phyloP scores from a whole-genome alignment of 208 protist species.

The Tritrichomonas foetus region DNA sequence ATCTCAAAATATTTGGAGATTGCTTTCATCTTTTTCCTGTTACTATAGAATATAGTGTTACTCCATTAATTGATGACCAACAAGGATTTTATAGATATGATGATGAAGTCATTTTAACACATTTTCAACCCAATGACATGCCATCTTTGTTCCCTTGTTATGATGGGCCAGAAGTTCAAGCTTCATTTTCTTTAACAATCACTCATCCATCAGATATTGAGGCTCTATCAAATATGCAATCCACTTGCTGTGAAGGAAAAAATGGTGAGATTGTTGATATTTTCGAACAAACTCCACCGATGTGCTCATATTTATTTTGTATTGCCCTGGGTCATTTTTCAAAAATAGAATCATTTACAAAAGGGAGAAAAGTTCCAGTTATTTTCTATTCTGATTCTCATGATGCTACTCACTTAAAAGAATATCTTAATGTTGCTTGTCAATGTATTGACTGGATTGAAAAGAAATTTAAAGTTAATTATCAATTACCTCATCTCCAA shows the following conservation, averaged over 20 bases:
- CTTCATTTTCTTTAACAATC: neutral
- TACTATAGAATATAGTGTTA: neutral
- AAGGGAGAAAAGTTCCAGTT: neutral
- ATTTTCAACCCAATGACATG: conserved; percentile 47
- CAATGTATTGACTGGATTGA: neutral
- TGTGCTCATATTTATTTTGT: conserved; percentile 30
- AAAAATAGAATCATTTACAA: neutral
- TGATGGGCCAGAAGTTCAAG: conserved; percentile 43
- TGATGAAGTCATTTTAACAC: conserved; percentile 10
- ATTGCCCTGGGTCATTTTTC: neutral
- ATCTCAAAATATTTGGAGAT: neutral
- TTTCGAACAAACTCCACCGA: neutral
- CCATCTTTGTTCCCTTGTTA: conserved; percentile 49
- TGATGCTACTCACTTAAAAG: neutral
- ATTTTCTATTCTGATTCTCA: neutral
- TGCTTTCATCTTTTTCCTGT: neutral
- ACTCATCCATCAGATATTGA: neutral
- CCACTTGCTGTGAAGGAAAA: neutral
- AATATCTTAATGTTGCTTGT: neutral
- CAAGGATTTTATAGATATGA: neutral
- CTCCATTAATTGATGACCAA: neutral
- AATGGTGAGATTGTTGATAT: too few relatives aligned
- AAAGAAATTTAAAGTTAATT: neutral
- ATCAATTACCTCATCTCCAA: neutral
- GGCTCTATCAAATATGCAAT: neutral